Evolutionary conservation across 306 rosid genomes (phyloP), one percentile per base, ranked within the genome.

Genomic region (Citrullus colocynthis): DNA sequence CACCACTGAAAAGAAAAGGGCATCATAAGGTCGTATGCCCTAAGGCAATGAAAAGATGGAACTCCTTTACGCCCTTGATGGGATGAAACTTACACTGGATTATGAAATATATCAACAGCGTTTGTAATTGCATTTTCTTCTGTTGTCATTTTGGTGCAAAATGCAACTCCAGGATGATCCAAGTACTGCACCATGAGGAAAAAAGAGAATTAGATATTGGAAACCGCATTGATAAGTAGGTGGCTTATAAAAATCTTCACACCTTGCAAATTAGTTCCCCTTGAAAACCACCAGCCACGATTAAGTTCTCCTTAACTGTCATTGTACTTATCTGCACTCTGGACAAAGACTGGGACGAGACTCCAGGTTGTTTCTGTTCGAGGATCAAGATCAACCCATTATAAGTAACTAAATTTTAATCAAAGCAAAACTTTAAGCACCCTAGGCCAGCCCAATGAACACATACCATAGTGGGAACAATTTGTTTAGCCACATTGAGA

Each of bases 221-320:
- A 65, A 21, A 2, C 49, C 18, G 5, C 52, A 48, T 74, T 34
- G 76, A 36, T 39, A 45, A 39, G 8, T 28, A 41, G 41, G 18
- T 37, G 58, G 49, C 57, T 9, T 5, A 37, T 6, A 11, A 74
- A 51, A 1, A 20, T 9, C 51, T 20, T 61, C 86, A 54, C 84
- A 92, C 99, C 97, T 92, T 95, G 88, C 97, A 95, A 78, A 95
- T 88, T 39, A 95, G 97, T 81, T 95, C 99, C 16, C 99, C 99
- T 78, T 86, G 93, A 81, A 92, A 92, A 64, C 99, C 99, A 44
- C 99, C 99, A 7, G 92, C 97, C 71, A 89, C 93, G 80, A 92
- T 77, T 82, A 92, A 82, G 83, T 88, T 86, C 78, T 91, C 96
- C 85, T 88, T 88, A 7, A 95, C 99, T 62, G 96, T 81, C 99